Conservation (phyloP, 108 stramenopile species). For the Cyclostephanos invisitatus region DNA sequence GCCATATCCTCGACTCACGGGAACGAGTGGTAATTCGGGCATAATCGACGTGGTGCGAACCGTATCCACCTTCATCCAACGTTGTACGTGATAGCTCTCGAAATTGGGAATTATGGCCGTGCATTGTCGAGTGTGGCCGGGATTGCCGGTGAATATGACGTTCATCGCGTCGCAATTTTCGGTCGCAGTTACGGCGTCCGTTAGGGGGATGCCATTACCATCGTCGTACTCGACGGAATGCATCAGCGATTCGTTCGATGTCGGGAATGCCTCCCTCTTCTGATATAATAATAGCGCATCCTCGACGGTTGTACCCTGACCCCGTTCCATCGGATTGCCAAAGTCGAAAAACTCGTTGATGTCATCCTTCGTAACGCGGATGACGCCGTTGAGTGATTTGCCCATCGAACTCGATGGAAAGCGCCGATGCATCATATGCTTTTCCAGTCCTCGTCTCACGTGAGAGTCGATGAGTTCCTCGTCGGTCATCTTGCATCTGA, state of each 20-base stretch:
- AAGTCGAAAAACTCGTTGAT: constrained; percentile 41
- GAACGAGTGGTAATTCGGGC: constrained; percentile 40
- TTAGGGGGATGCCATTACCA: constrained; percentile 33
- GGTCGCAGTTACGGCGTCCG: constrained; percentile 52
- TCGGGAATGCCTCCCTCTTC: constrained; percentile 24
- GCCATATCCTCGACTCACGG: constrained; percentile 53
- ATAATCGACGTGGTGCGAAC: constrained; percentile 28
- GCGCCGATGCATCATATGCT: constrained; percentile 13
- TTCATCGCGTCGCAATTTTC: constrained; percentile 70
- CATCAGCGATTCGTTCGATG: constrained; percentile 14
- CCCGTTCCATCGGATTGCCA: constrained; percentile 34
- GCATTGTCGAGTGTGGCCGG: constrained; percentile 50
- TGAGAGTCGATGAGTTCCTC: constrained; percentile 28
- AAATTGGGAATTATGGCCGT: constrained; percentile 60
- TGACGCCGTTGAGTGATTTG: constrained; percentile 30
- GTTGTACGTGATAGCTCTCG: constrained; percentile 66
- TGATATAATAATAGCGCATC: constrained; percentile 52
- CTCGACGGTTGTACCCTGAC: constrained; percentile 25
- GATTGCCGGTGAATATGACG: constrained; percentile 56
- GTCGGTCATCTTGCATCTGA: constrained; percentile 22
- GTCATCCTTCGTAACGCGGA: constrained; percentile 47
- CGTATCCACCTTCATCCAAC: constrained; percentile 56
- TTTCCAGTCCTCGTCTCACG: constrained; percentile 27
- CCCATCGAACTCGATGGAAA: constrained; percentile 30
- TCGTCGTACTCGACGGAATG: constrained; percentile 36